These are phyloP conservation scores for Byssoonygena ceratinophila DNA, from an alignment of 2,329 filamentous ascomycete species.

Conservation along the genomic window DNA sequence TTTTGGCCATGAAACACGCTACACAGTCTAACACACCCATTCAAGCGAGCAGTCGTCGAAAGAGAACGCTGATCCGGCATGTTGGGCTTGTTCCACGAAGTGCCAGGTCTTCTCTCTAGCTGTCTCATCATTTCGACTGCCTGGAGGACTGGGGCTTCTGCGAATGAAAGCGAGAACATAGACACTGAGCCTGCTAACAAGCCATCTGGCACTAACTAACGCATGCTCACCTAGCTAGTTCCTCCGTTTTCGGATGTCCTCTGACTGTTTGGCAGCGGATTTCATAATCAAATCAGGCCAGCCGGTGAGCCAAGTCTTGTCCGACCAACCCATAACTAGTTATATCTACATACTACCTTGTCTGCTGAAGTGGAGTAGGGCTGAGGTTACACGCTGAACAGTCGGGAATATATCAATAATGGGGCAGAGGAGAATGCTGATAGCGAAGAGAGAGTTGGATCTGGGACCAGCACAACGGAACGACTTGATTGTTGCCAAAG, in stretches of 20 bases:
- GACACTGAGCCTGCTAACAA: no score
- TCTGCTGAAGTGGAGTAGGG: conserved; percentile 3
- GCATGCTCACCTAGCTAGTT: no score
- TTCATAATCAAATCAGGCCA: no score
- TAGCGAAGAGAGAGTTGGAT: background rate
- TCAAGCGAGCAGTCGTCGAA: background rate
- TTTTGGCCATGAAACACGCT: conserved; percentile 3
- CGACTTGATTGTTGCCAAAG: no score
- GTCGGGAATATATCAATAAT: no score
- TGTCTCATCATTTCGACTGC: background rate
- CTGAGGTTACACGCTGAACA: conserved; percentile 12
- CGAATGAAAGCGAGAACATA: background rate
- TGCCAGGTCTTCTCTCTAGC: no score
- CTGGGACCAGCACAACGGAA: background rate
- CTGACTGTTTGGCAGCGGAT: no score
- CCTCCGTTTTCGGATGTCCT: no score
- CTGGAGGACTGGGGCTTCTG: background rate
- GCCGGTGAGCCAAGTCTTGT: background rate
- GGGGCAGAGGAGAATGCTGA: background rate
- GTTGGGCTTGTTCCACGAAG: background rate
- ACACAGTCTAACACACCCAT: background rate
- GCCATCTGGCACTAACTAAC: no score
- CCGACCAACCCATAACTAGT: no score
- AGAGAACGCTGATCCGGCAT: background rate
- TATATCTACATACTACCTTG: background rate